Evolutionary conservation across 257 asterid genomes (phyloP).

Genomic region (Solanum chiquidenum): DNA sequence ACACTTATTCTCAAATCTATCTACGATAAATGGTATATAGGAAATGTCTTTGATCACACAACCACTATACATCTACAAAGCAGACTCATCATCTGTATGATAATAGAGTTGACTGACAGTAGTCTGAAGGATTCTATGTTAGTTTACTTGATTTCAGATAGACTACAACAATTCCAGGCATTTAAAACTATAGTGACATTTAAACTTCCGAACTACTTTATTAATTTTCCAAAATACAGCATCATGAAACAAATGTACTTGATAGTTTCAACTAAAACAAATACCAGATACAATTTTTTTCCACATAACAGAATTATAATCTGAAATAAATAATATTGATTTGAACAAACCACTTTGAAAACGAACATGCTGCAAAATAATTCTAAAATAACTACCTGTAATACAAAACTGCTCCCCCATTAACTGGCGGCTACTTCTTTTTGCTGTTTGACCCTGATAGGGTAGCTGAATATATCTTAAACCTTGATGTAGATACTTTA

Average conservation of each 20-base stretch:
- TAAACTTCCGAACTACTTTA: neutral
- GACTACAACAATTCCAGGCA: neutral
- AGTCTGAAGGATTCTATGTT: neutral
- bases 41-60: neutral
- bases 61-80: neutral
- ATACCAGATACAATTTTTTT: neutral
- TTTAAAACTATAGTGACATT: neutral
- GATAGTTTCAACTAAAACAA: neutral
- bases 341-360: neutral
- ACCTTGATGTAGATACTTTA: conserved; percentile 35
- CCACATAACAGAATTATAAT: neutral
- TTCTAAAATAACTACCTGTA: neutral
- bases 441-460: conserved; percentile 40
- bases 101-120: neutral
- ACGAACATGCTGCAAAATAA: neutral
- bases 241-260: neutral
- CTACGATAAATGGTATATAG: neutral
- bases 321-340: neutral
- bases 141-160: neutral
- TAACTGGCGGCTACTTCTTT: conserved; percentile 19
- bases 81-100: neutral
- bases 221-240: neutral
- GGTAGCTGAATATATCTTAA: conserved; percentile 46
- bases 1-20: neutral
- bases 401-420: neutral